Base-by-base conservation (phyloP, 768 basidiomycete species). In the Cantharellus anzutake region DNA sequence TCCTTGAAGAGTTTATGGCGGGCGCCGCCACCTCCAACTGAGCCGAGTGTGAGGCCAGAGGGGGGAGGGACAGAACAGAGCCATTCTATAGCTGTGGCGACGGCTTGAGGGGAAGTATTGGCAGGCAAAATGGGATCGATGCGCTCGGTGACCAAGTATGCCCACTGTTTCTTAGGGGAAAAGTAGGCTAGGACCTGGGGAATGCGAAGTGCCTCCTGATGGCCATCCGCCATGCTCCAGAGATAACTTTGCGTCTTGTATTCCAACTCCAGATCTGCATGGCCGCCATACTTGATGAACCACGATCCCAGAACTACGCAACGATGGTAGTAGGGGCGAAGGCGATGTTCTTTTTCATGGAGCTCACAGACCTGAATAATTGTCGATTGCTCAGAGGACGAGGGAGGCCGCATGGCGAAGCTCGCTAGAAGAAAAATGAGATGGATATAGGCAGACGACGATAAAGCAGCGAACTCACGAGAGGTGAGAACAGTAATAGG, bases 21-120 rank as follows among this genome's bases (percentile, higher is more conserved):
- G 59, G 60, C 60, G 56, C 7, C 44, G 50, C 67, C 67, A 51
- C 59, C 60, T 53, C 65, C 67, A 42, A 67, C 20, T 29, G 67
- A 60, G 40, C 60, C 62, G 62, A 68, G 37, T 4, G 57, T 40
- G 41, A 53, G 62, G 56, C 60, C 55, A 56, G 65, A 56, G 61
- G 67, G 67, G 62, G 62, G 50, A 60, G 66, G 62, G 40, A 69
- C 66, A n/a, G 56, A 38, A 5, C 57, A 59, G 44, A 69, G 65
- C 69, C 69, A 69, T 39, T 60, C 41, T 42, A 70, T 51, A 63
- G 69, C 69, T 44, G 57, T 52, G 61, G 60, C 57, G n/a, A 60
- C 60, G 62, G 57, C 61, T 56, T 63, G 60, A 60, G 41, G 16
- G 51, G 66, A 59, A 59, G 63, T 7, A 7, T 55, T 35, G 34